phyloP scores from a whole-genome alignment of 176 grass and related monocot genomes.

The Aegilops longissima region DNA sequence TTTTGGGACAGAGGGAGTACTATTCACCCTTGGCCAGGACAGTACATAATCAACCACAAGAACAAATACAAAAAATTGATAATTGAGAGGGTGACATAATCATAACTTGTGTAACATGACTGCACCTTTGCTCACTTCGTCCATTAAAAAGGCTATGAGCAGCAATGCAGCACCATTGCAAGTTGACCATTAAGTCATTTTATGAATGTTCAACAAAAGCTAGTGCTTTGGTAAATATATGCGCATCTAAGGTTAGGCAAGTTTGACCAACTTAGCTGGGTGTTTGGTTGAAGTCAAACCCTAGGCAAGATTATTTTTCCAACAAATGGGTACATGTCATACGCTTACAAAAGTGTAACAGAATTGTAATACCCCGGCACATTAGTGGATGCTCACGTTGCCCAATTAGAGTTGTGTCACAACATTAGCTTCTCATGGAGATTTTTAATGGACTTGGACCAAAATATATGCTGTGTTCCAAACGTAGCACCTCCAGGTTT shows the following conservation, averaged over 20 bases:
- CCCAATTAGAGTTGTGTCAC: neutral
- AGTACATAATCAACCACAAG: neutral
- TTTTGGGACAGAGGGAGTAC: too few relatives aligned
- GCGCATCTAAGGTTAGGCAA: neutral
- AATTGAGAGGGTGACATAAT: neutral
- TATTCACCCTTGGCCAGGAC: neutral
- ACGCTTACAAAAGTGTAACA: neutral
- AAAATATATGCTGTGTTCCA: neutral
- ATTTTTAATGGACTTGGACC: neutral
- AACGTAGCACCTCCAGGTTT: neutral
- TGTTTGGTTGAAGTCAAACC: neutral
- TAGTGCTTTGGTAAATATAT: neutral
- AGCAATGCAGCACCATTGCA: neutral
- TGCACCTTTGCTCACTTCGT: neutral
- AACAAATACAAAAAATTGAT: neutral
- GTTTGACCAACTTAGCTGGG: neutral
- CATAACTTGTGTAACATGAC: neutral
- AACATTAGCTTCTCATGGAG: neutral
- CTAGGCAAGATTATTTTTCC: neutral
- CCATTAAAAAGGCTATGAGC: neutral
- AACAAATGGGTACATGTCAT: neutral
- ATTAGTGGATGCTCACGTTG: neutral
- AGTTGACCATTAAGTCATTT: neutral
- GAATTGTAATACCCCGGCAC: neutral
- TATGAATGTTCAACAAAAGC: neutral